phyloP scores from a whole-genome alignment of 202 grass and related monocot species.

The Carex sylvatica region DNA sequence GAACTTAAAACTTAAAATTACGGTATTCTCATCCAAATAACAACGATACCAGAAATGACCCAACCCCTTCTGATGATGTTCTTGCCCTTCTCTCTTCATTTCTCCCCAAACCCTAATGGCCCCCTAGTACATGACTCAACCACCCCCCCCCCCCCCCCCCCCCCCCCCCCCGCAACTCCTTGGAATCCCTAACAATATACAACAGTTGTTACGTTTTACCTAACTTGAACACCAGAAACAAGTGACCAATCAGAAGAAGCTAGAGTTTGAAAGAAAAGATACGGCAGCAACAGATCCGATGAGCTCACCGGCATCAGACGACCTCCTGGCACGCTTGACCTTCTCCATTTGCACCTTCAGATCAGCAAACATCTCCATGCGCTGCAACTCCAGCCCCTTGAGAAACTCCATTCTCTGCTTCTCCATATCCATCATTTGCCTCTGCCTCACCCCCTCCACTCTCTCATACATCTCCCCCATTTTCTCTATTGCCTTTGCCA shows the following conservation, averaged over 20 bases:
- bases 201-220: not conserved
- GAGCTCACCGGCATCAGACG: slow-evolving; percentile 46
- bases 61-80: not conserved
- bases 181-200: slow-evolving; percentile 4
- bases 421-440: slow-evolving; percentile 84
- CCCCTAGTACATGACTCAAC: not conserved
- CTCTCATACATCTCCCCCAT: slow-evolving; percentile 87
- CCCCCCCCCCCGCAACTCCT: not conserved
- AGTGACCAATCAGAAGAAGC: slow-evolving; percentile 48
- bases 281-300: slow-evolving; percentile 53
- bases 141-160: not conserved
- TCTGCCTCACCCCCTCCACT: slow-evolving; percentile 78
- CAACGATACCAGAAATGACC: not conserved
- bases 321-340: slow-evolving; percentile 58
- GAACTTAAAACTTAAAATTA: not conserved
- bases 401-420: slow-evolving; percentile 88
- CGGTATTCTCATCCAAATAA: not conserved
- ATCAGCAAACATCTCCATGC: slow-evolving; percentile 90
- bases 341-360: slow-evolving; percentile 74
- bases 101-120: not conserved
- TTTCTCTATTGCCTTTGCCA: slow-evolving; percentile 66
- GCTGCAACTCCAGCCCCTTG: slow-evolving; percentile 80
- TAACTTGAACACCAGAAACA: slow-evolving; percentile 29
- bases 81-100: not conserved
- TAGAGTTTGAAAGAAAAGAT: slow-evolving; percentile 59